Base-by-base conservation (phyloP, 371 early-diverging fungal species). In the Mortierella sp. region DNA sequence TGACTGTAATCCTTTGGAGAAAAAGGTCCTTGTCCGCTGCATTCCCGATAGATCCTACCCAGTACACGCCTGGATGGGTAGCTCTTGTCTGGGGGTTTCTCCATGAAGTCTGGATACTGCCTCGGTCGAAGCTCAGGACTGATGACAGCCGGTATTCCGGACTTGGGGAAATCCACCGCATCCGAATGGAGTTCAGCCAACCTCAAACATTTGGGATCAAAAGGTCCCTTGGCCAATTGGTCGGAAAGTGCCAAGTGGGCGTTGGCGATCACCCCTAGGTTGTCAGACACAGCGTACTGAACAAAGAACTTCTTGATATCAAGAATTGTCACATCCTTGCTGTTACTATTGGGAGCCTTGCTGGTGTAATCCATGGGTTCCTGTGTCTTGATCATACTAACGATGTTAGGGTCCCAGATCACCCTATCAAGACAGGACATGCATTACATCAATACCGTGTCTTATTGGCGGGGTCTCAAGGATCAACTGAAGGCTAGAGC, bases 41-140 rank as follows among this genome's bases (percentile, higher is more conserved):
- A 49, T 16, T 89, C 78, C 0, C 92, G 82, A 65, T 85, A 94
- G 1, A 95, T 84, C 2, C 55, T 60, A 0, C 93, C 93, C 1
- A 92, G 63, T 1, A 88, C 86, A 45, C 90, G 87, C 43, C 67
- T 57, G 3, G 91, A 91, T 1, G 17, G 9, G 62, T 94, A 94
- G 0, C 74, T 66, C 9, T 66, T 64, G 53, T 87, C 86, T 31
- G 80, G 80, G 6, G 80, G 76, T 65, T 91, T 90, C 50, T 92
- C 85, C 94, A 96, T 92, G 60, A 92, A 96, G 65, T 94, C 94
- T 0, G 96, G 96, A 57, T 83, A 92, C 1, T 40, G 47, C 13
- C 55, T 70, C 0, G 90, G 89, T 8, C 80, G 58, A 1, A 87
- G 71, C 21, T 87, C 87, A 0, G 60, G 57, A 0, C 65, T 69